Evolutionary conservation across 2,329 filamentous ascomycete genomes (phyloP), one percentile per base, ranked within the genome.

Genomic region (Calcarisporium arbuscula): DNA sequence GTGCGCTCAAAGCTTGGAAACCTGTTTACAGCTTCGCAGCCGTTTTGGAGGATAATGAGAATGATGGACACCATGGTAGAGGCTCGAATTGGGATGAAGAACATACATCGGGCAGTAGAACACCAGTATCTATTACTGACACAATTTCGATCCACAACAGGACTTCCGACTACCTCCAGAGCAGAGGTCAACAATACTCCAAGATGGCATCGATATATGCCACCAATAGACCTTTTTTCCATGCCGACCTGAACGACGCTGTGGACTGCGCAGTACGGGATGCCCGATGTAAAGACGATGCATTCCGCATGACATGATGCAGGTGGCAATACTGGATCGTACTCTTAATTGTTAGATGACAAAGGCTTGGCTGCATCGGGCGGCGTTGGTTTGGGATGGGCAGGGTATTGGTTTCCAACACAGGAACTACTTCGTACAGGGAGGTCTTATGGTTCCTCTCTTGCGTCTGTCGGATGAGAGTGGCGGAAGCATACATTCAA

Each of bases 191-290:
- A 9, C n/a, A n/a, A n/a, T n/a, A 5, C n/a, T 22, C n/a, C 19
- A 32, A 28, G 12, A 37, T 40, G 41, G 46, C 49, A 14, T 51
- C 62, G 2, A 44, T 67, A 1, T 57, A 51, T 19, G 61, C 60
- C 2, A 56, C 65, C 12, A 63, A 70, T 36, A 51, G 65, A 32
- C 68, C 68, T 1, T 69, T 63, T 39, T 70, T 71, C 51, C 68
- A 72, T 30, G 40, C 64, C 4, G 66, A 71, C 41, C 48, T 71
- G 12, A 48, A 56, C 16, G 62, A 61, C 14, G 66, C 65, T 6
- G 53, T 69, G 5, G 57, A 62, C 21, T 50, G 52, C 4, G 60
- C 57, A 0, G 51, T 59, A 9, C 33, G 44, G 12, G 50, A 54
- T 35, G 52, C 50, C 3, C 36, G 34, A 12, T 41, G 37, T 12